These are phyloP conservation scores for Fragilaria radians DNA, from an alignment of 108 stramenopile species.

Conservation along the genomic window DNA sequence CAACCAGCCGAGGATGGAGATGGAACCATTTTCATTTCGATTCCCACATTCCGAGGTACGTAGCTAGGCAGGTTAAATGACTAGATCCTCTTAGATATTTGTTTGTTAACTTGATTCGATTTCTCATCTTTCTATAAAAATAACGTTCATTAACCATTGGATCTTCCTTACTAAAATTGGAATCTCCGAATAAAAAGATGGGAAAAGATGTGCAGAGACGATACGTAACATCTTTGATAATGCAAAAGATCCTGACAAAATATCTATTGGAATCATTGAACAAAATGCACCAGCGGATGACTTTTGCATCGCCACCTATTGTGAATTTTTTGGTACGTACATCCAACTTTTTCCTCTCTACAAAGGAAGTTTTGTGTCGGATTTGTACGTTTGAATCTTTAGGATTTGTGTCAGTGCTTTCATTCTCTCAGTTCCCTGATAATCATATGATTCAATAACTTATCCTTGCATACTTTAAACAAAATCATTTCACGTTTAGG, in stretches of 20 bases:
- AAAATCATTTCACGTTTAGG: slow-evolving; percentile 10
- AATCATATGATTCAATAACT: not conserved
- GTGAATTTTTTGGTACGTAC: slow-evolving; percentile 16
- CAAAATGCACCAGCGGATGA: slow-evolving; percentile 50
- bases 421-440: no score
- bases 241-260: slow-evolving; percentile 59
- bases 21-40: slow-evolving; percentile 64
- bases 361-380: not conserved
- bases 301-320: slow-evolving; percentile 43
- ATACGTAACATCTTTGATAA: slow-evolving; percentile 58
- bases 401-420: not conserved
- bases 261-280: slow-evolving; percentile 73
- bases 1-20: slow-evolving; percentile 27
- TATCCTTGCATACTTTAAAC: not conserved
- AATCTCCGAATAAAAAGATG: slow-evolving; percentile 29
- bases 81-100: not conserved
- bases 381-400: not conserved
- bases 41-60: slow-evolving; percentile 68
- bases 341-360: not conserved
- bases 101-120: not conserved
- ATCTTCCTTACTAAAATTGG: not conserved
- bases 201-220: slow-evolving; percentile 64
- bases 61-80: not conserved
- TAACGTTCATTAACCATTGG: not conserved
- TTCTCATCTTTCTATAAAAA: not conserved